These are phyloP conservation scores for Mimosa pudica DNA, from an alignment of 306 rosid species.

Conservation along the genomic window DNA sequence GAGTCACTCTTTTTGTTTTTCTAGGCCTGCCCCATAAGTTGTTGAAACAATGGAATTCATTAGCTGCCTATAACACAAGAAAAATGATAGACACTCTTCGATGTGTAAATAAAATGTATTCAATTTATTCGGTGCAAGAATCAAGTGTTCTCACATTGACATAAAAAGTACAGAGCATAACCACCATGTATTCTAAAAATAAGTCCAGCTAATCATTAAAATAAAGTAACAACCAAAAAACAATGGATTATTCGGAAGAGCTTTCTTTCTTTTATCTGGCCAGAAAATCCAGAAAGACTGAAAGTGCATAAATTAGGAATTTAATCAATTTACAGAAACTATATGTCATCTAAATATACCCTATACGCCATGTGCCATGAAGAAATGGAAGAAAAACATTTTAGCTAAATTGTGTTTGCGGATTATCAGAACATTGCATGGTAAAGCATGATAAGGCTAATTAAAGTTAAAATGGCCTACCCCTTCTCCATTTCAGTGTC, in stretches of 20 bases:
- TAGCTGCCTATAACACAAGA: no score
- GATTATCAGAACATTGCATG: background rate
- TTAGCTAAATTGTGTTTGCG: background rate
- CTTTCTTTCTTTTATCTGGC: no score
- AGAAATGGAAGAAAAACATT: slow-evolving; percentile 4
- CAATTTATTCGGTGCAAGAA: slow-evolving; percentile 8
- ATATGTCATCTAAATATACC: no score
- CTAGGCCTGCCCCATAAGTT: slow-evolving; percentile 49
- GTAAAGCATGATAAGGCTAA: background rate
- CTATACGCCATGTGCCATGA: background rate
- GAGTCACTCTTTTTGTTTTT: slow-evolving; percentile 69
- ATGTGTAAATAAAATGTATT: background rate
- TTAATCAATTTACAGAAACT: slow-evolving; percentile 10
- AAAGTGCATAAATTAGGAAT: slow-evolving; percentile 6
- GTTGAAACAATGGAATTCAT: slow-evolving; percentile 34
- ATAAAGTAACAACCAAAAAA: no score
- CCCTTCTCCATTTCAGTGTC: slow-evolving; percentile 56
- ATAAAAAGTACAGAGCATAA: no score
- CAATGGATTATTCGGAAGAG: no score
- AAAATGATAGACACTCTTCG: background rate
- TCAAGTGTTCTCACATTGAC: no score
- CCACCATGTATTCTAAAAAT: no score
- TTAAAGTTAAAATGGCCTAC: slow-evolving; percentile 40
- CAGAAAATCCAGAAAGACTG: background rate
- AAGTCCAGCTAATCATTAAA: no score